Evolutionary conservation across 2,329 filamentous ascomycete species (phyloP), one percentile per base, ranked within the genome.

Genomic region (Macrophomina tecta): DNA sequence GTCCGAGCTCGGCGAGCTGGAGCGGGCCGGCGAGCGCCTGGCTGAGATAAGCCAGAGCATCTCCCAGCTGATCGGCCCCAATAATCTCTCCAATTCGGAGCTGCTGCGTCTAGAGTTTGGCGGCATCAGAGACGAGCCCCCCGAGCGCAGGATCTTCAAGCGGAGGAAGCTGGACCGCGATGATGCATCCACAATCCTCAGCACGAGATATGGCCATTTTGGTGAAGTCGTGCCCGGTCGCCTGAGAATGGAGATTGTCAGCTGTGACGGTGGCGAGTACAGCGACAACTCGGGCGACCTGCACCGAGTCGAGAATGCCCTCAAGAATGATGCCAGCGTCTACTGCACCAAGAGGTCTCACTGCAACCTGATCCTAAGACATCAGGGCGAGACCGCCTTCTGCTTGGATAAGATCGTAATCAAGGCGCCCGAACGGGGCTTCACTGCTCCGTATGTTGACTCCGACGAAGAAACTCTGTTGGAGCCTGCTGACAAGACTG

Each of bases 301-400:
- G 36, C 77, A 79, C 69, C 70, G 71, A 18, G 72, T 78, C 12
- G 91, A 94, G 71, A 97, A 97, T 76, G 89, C 97, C 34, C 83
- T 98, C 69, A 89, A 87, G 71, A 89, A 94, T 76, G 92, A 98
- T 78, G 84, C 85, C 67, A 91, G 90, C 11, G 92, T 97, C 2
- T 98, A 97, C 76, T 96, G 93, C 79, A 97, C 93, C 45, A 92
- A 94, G 76, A 89, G 88, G n/a, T 91, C 91, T 69, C 87, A 89
- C 67, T 97, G 93, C 81, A 97, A 97, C 74, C 88, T 98, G 72
- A 84, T 98, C 12, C 79, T 98, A 66, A 87, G 88, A 67, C 94
- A 98, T 76, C 89, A 91, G 70, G 93, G 91, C 52, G 89, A 89
- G 45, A 90, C 91, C 1, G 87, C 91, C 0, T 98, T 98, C 73